A percentile compares a stretch with the other conserved stretches of the same genome.
These are phyloP conservation scores for Naganishia friedmannii DNA, from an alignment of 768 basidiomycete genomes.

Conservation along the genomic window DNA sequence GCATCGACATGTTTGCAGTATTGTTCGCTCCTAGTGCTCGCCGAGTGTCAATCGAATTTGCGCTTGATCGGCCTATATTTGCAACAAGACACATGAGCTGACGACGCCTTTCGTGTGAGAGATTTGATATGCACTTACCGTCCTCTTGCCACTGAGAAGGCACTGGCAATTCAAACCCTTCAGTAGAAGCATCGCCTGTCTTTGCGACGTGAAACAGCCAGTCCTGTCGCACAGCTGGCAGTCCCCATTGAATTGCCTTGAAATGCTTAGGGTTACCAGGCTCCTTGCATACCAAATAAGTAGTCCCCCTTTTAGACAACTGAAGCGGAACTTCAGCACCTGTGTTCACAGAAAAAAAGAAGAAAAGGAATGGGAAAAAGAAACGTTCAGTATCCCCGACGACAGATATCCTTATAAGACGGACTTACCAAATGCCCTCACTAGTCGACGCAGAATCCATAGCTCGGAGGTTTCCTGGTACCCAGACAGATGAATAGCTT, in stretches of 20 bases:
- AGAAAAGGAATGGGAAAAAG: neutral
- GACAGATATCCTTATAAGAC: neutral
- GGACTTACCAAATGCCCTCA: slow-evolving; percentile 64
- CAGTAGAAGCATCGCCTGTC: slow-evolving; percentile 52
- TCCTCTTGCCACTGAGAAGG: slow-evolving; percentile 58
- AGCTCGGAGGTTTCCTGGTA: slow-evolving; percentile 19
- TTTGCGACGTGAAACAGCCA: slow-evolving; percentile 68
- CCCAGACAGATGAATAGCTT: slow-evolving; percentile 14
- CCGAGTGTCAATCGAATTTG: neutral
- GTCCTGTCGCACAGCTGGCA: slow-evolving; percentile 65
- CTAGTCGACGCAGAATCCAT: slow-evolving; percentile 54
- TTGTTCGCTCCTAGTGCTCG: slow-evolving; percentile 6
- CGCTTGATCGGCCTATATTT: neutral
- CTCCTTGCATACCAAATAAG: slow-evolving; percentile 76
- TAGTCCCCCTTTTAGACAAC: slow-evolving; percentile 53
- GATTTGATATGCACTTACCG: slow-evolving; percentile 57
- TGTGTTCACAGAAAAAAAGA: neutral
- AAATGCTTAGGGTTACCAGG: slow-evolving; percentile 69
- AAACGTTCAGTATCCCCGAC: neutral
- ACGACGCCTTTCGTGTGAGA: slow-evolving; percentile 54
- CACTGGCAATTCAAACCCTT: neutral
- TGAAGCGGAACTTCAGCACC: slow-evolving; percentile 6
- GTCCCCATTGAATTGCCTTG: slow-evolving; percentile 74
- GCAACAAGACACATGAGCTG: neutral
- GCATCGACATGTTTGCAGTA: slow-evolving; percentile 19